Percentiles rank a stretch among this genome's conserved stretches.
Conservation (phyloP, 164 flowering plant species). For the Nymphaea thermarum region DNA sequence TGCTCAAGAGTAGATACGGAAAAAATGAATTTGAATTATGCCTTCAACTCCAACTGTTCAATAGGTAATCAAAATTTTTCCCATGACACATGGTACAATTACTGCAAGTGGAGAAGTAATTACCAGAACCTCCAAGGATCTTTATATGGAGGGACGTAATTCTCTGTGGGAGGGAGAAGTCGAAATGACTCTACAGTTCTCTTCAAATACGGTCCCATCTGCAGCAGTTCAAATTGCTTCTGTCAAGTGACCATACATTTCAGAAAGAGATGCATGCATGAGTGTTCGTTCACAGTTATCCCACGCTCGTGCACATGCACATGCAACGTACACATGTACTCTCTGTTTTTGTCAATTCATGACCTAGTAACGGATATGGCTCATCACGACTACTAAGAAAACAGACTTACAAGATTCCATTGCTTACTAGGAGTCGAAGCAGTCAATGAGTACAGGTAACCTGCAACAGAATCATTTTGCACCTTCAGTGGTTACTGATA, state of each 20-base stretch:
- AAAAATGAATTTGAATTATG: no score
- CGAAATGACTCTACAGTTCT: conserved; percentile 66
- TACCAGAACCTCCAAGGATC: conserved; percentile 98
- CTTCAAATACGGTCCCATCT: conserved; percentile 82
- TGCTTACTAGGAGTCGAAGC: conserved; percentile 85
- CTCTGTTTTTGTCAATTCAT: not conserved
- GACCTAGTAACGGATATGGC: not conserved
- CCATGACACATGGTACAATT: not conserved
- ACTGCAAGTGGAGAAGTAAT: not conserved
- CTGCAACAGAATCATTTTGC: conserved; percentile 27
- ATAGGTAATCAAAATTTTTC: no score
- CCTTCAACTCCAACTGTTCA: no score
- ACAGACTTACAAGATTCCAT: conserved; percentile 54
- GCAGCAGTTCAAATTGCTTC: conserved; percentile 17
- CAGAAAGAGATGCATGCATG: not conserved
- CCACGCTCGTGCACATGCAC: not conserved
- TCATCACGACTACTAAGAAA: not conserved
- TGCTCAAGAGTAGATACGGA: no score
- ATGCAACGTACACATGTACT: not conserved
- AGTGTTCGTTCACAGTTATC: not conserved
- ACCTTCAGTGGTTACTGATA: not conserved
- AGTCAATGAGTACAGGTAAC: conserved; percentile 71
- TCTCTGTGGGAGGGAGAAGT: conserved; percentile 66
- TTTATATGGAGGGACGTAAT: conserved; percentile 78
- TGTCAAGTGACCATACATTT: not conserved